Evolutionary conservation across 331 rosid species (phyloP), one percentile per base, ranked within the genome.

Genomic region (Malus hybrid): DNA sequence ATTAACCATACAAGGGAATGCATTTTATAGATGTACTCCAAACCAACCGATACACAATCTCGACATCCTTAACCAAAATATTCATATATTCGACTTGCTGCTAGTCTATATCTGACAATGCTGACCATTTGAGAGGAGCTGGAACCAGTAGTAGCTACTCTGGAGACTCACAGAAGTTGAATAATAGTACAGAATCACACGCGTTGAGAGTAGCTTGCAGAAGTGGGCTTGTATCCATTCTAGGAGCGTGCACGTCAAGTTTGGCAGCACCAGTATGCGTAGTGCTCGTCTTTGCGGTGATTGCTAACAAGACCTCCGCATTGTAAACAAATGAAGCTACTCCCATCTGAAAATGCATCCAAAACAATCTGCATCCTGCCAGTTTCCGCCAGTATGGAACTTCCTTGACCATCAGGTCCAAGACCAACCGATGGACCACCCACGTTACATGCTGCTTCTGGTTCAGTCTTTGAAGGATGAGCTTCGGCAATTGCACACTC

Each of bases 231-330:
- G 76, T 68, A 69, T 39, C n/a, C 71, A 19, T 48, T 31, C 52
- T 50, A 39, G 39, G 15, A 64, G 70, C 27, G 55, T 5, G 34
- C 44, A 79, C 79, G 72, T 54, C 75, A 72, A 50, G 79, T 72
- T 73, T 84, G 86, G 85, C 95, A 78, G 72, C 99, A 95, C 99
- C 99, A 92, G 75, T 87, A 86, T 36, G 96, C 88, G 75, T 87
- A 84, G 80, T 92, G 99, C 88, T 92, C 96, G 0, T 95, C 99
- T 83, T 24, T 24, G 24, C 24, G 24, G 24, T 24, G 24, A 24
- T 24, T 24, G 24, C 24, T 24, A 24, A 24, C 24, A 24, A 24
- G 24, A 24, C 24, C 24, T 24, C 24, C 24, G 24, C 24, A 24
- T 24, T 24, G 24, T 24, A 24, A 24, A 24, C 24, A 24, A 24